A percentile compares a stretch with the other conserved stretches of the same genome.
phyloP scores from a whole-genome alignment of 352 stramenopile species.

The Globisporangium cystogenes region DNA sequence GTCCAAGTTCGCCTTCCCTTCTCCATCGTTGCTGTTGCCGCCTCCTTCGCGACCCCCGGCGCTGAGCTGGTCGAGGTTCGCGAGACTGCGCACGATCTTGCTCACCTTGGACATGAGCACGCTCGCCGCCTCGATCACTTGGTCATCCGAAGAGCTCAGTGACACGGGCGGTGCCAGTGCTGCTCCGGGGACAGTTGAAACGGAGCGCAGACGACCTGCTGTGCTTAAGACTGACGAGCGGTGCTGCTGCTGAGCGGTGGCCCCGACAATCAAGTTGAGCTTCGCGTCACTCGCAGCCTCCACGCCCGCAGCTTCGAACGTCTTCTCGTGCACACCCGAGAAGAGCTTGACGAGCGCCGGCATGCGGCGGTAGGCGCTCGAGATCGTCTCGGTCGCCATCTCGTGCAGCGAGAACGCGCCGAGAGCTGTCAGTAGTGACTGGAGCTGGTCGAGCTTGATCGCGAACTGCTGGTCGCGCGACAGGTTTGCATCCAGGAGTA shows the following conservation, averaged over 20 bases:
- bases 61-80: slow-evolving; percentile 26
- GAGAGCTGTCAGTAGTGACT: slow-evolving; percentile 39
- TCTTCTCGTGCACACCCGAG: slow-evolving; percentile 23
- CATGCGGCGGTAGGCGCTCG: slow-evolving; percentile 40
- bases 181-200: neutral
- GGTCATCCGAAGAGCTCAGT: slow-evolving; percentile 8
- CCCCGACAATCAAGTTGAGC: slow-evolving; percentile 4
- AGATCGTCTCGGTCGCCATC: slow-evolving; percentile 53
- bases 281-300: slow-evolving; percentile 6
- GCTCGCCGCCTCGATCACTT: slow-evolving; percentile 31
- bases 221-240: slow-evolving; percentile 1
- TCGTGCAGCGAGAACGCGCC: slow-evolving; percentile 28
- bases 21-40: slow-evolving; percentile 6
- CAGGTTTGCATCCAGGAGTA: slow-evolving; percentile 16
- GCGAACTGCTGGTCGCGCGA: slow-evolving; percentile 54
- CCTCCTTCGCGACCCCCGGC: slow-evolving; percentile 4
- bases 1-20: slow-evolving; percentile 16
- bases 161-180: too few relatives aligned
- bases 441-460: slow-evolving; percentile 61
- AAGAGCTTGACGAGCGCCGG: slow-evolving; percentile 40
- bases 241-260: neutral
- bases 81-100: slow-evolving; percentile 59
- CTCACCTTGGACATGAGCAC: slow-evolving; percentile 44
- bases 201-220: neutral
- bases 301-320: slow-evolving; percentile 34